phyloP scores from a whole-genome alignment of 2,329 filamentous ascomycete genomes.

The Ophiostoma sp. region DNA sequence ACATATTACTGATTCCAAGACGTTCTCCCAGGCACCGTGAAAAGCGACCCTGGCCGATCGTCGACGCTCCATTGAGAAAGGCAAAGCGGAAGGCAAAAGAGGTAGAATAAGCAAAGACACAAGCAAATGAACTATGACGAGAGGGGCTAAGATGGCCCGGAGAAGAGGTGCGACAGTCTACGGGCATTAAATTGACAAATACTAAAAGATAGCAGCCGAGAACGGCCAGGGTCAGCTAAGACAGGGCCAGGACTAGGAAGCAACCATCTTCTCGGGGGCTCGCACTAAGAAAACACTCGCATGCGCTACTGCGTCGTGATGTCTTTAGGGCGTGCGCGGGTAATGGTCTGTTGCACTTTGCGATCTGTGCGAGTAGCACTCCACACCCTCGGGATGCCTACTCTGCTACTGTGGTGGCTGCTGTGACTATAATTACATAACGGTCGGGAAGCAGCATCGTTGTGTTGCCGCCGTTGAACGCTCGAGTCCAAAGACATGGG shows the following conservation, averaged over 20 bases:
- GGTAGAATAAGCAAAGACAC: background rate
- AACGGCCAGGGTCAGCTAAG: background rate
- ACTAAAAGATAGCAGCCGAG: conserved; percentile 7
- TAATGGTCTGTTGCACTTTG: background rate
- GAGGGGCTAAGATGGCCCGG: background rate
- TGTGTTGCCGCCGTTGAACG: background rate
- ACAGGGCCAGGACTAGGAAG: conserved; percentile 8
- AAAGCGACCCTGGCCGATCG: background rate
- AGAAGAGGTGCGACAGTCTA: background rate
- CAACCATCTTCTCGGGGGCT: conserved; percentile 6
- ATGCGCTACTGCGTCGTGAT: conserved; percentile 22
- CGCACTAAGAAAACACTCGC: conserved; percentile 18
- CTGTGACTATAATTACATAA: too few relatives aligned
- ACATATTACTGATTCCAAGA: too few relatives aligned
- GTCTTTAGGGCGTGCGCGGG: background rate
- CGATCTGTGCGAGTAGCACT: conserved; percentile 3
- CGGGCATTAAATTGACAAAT: conserved; percentile 12
- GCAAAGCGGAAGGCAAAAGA: background rate
- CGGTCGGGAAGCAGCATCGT: too few relatives aligned
- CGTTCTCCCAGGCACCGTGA: too few relatives aligned
- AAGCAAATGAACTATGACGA: too few relatives aligned
- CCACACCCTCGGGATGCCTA: background rate
- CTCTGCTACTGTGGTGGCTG: background rate
- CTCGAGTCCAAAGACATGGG: too few relatives aligned
- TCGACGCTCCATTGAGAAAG: background rate